Conservation (phyloP, 192 early-diverging fungal species). For the Podila epigama region DNA sequence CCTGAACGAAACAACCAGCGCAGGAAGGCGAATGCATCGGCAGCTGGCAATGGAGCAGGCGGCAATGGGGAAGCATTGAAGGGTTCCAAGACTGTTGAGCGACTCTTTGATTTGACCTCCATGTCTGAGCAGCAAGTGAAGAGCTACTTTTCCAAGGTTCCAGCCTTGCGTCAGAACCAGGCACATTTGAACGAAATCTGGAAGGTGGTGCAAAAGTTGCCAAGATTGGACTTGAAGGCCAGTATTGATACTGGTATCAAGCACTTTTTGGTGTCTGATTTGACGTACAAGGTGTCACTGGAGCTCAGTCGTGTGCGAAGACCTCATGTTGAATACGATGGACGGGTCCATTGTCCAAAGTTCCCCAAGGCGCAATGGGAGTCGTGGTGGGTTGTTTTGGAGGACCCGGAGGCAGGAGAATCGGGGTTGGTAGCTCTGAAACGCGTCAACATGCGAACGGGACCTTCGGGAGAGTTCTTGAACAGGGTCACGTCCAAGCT, state of each 20-base stretch:
- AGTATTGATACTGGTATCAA: constrained; percentile 56
- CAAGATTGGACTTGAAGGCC: constrained; percentile 52
- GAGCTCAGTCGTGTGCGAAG: constrained; percentile 15
- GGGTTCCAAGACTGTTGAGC: constrained; percentile 14
- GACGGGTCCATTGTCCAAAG: constrained; percentile 78
- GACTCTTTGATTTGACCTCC: constrained; percentile 49
- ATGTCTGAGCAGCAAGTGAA: constrained; percentile 46
- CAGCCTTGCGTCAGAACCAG: neutral
- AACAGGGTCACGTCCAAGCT: constrained; percentile 55
- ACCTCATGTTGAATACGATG: constrained; percentile 39
- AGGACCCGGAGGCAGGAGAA: constrained; percentile 66
- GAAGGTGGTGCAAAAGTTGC: constrained; percentile 55
- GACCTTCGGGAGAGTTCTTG: constrained; percentile 48
- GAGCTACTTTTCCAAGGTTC: constrained; percentile 20
- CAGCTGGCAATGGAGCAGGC: neutral
- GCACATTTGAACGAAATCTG: constrained; percentile 50
- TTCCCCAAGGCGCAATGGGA: constrained; percentile 95
- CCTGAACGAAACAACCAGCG: constrained; percentile 27
- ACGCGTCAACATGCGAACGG: constrained; percentile 73
- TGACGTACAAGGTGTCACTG: constrained; percentile 28
- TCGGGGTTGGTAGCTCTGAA: constrained; percentile 76
- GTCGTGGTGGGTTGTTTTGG: constrained; percentile 92
- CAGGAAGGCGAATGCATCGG: too few relatives aligned
- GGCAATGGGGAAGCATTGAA: neutral
- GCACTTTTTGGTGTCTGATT: constrained; percentile 45